phyloP scores from a whole-genome alignment of 306 rosid genomes.

The Carpinus viminea region DNA sequence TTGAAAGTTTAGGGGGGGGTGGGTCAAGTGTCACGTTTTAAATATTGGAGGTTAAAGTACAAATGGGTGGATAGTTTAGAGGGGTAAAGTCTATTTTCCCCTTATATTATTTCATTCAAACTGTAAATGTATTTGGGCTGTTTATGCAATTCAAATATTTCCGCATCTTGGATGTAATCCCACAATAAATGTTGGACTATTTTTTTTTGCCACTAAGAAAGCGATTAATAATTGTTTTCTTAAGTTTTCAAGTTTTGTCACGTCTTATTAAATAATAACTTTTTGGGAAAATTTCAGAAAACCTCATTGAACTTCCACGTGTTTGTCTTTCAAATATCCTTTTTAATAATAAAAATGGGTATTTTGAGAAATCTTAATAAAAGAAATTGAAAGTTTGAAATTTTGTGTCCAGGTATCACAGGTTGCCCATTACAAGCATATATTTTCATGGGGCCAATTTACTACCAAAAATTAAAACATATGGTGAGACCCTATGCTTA shows the following conservation, averaged over 20 bases:
- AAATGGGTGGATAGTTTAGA: too few relatives aligned
- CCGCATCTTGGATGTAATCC: not conserved
- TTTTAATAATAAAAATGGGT: too few relatives aligned
- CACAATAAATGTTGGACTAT: not conserved
- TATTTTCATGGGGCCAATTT: constrained; percentile 98
- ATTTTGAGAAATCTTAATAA: too few relatives aligned
- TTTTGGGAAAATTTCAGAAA: not conserved
- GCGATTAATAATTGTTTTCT: not conserved
- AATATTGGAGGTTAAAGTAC: too few relatives aligned
- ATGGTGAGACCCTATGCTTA: constrained; percentile 57
- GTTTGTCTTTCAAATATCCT: too few relatives aligned
- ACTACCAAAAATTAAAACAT: constrained; percentile 95
- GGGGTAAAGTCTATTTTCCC: too few relatives aligned
- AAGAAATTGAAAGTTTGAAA: not conserved
- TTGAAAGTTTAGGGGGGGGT: too few relatives aligned
- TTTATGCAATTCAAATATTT: not conserved
- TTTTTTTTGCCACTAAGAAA: not conserved
- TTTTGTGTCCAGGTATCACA: constrained; percentile 64
- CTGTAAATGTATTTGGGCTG: not conserved
- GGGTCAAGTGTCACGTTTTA: too few relatives aligned
- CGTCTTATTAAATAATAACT: not conserved
- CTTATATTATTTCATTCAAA: not conserved
- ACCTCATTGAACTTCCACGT: too few relatives aligned
- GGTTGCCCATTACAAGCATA: constrained; percentile 97
- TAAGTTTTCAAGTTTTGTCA: not conserved